Evolutionary conservation across 1,284 basidiomycete species (phyloP), one percentile per base, ranked within the genome.

Genomic region (Inonotus obliquus): DNA sequence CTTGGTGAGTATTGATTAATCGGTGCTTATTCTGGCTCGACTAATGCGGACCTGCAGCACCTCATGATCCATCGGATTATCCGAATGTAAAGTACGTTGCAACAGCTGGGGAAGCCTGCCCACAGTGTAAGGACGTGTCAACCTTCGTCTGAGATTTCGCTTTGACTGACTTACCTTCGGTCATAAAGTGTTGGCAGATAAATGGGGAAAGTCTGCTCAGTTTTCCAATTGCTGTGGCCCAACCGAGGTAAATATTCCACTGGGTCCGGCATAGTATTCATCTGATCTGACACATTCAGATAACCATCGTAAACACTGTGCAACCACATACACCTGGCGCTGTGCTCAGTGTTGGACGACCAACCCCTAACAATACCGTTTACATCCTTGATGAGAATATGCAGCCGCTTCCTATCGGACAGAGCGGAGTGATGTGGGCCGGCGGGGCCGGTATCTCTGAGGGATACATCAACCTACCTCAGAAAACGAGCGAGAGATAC

Each of bases 51-150:
- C 19, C 37, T 37, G 27, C 61, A 74, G 75, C 71, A 21, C 78
- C 78, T 47, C 81, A 85, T 64, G 72, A 81, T 63, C 81, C 83
- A 1, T 70, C 69, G 1, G 81, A 83, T 66, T 85, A 84, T 67
- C 81, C 81, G 10, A 83, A 81, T 61, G 77, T 85, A 65, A 81
- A 82, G 69, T 74, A 72, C 17, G 79, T 85, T 2, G 82, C 82
- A 5, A 81, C 81, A n/a, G 83, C 82, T 21, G 83, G 83, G 44
- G 83, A 85, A 69, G 76, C 79, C n/a, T 84, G 81, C 63, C 81
- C 83, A 4, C 80, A 81, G 74, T 73, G 82, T 81, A 67, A 45
- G 72, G 68, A 25, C 1, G 37, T 7, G 27, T 64, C 45, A 14
- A 48, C 60, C 14, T 10, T 48, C 14, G 29, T 25, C 52, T 14